Evolutionary conservation across 352 stramenopile species (phyloP).

Genomic region (Pythium apleroticum): DNA sequence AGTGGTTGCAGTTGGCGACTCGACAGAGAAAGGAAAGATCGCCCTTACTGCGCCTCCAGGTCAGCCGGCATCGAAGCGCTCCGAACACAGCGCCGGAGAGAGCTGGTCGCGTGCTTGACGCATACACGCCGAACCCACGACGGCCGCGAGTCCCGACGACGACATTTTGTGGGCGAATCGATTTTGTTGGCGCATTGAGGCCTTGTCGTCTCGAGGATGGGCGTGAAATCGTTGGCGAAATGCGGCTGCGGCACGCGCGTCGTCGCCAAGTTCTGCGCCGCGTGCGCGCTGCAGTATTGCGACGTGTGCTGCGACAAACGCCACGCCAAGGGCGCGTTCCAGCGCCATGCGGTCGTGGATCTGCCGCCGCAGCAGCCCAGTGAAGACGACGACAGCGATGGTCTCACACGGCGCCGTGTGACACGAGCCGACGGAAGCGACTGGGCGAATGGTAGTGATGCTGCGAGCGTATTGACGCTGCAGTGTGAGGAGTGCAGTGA

Average conservation of each 20-base stretch:
- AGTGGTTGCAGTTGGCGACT: slow-evolving; percentile 6
- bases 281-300: slow-evolving; percentile 43
- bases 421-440: neutral
- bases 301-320: slow-evolving; percentile 28
- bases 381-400: neutral
- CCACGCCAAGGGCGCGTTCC: slow-evolving; percentile 39
- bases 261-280: slow-evolving; percentile 23
- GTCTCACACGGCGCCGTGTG: neutral
- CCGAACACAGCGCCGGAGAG: neutral
- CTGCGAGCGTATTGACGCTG: neutral
- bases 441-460: neutral
- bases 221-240: neutral
- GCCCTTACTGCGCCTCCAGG: neutral
- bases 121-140: neutral
- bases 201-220: neutral
- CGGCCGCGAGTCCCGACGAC: neutral
- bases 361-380: slow-evolving; percentile 7
- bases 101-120: neutral
- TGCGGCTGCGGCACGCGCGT: slow-evolving; percentile 32
- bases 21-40: slow-evolving; percentile 4
- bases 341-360: slow-evolving; percentile 31
- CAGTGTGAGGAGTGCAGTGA: slow-evolving; percentile 51
- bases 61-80: neutral
- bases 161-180: neutral
- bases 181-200: neutral